These are phyloP conservation scores for Chalciporus sp. DNA, from an alignment of 1,284 basidiomycete genomes.

Conservation along the genomic window DNA sequence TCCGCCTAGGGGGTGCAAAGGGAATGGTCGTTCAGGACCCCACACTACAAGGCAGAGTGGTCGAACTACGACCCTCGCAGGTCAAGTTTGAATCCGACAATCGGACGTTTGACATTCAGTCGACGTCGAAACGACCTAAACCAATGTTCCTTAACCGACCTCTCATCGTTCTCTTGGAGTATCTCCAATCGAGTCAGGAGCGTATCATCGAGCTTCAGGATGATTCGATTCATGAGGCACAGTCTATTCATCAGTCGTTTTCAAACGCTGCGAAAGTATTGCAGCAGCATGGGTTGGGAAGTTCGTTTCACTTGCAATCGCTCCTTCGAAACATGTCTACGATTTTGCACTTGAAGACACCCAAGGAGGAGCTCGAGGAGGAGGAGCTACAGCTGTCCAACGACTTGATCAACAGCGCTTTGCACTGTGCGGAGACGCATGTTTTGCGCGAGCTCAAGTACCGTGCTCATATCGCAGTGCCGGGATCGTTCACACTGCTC, in stretches of 20 bases:
- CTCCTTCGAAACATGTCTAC: constrained; percentile 39
- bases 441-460: constrained; percentile 54
- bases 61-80: constrained; percentile 49
- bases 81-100: constrained; percentile 47
- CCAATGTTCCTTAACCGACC: constrained; percentile 45
- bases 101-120: constrained; percentile 47
- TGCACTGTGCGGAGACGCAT: constrained; percentile 41
- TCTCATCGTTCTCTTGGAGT: constrained; percentile 48
- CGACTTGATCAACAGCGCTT: constrained; percentile 33
- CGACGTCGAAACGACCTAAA: constrained; percentile 43
- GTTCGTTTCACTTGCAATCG: constrained; percentile 43
- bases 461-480: constrained; percentile 48
- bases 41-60: constrained; percentile 33
- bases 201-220: constrained; percentile 44
- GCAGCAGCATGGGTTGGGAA: constrained; percentile 46
- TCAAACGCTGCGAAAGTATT: constrained; percentile 35
- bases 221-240: constrained; percentile 38
- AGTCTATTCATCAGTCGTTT: constrained; percentile 31
- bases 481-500: constrained; percentile 48
- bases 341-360: constrained; percentile 31
- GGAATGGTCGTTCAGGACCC: constrained; percentile 51
- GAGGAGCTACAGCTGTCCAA: constrained; percentile 28
- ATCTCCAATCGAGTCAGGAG: constrained; percentile 34
- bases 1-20: constrained; percentile 45
- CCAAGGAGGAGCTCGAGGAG: constrained; percentile 4